Percentiles rank a stretch among this genome's conserved stretches.
Conservation (phyloP, 345 rosid genomes). For the Populus tremula region DNA sequence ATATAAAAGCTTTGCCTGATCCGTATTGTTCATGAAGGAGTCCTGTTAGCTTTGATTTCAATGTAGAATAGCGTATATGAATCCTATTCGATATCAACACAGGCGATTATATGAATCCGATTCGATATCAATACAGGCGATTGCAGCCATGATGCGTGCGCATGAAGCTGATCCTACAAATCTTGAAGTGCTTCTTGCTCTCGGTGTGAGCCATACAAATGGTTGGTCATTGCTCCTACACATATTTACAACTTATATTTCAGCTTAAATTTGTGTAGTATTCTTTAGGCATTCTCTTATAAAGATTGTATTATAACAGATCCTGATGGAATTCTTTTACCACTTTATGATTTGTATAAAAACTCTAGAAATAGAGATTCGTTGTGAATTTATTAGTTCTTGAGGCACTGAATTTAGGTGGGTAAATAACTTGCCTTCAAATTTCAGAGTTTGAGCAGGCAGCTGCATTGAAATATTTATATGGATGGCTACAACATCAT, state of each 20-base stretch:
- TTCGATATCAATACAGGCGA: slow-evolving; percentile 56
- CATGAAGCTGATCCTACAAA: slow-evolving; percentile 93
- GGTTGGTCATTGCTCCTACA: slow-evolving; percentile 50
- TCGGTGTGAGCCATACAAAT: slow-evolving; percentile 98
- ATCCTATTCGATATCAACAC: slow-evolving; percentile 6
- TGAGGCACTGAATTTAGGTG: neutral
- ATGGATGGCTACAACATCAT: slow-evolving; percentile 91
- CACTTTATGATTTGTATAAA: neutral
- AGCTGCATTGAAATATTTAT: slow-evolving; percentile 85
- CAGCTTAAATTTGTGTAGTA: neutral
- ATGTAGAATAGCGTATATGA: slow-evolving; percentile 1
- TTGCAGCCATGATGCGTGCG: slow-evolving; percentile 99
- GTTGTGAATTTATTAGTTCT: neutral
- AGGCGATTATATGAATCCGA: too few relatives aligned
- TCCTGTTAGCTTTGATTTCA: neutral
- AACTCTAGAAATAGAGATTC: neutral
- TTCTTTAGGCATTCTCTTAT: neutral
- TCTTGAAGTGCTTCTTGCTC: slow-evolving; percentile 97
- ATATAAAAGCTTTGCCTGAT: neutral
- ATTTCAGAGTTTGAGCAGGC: slow-evolving; percentile 87
- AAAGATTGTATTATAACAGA: neutral
- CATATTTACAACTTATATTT: neutral
- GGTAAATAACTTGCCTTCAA: slow-evolving; percentile 4
- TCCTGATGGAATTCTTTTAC: neutral
- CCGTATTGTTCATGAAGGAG: neutral